A percentile compares a stretch with the other conserved stretches of the same genome.
Evolutionary conservation across 2,329 filamentous ascomycete species (phyloP).

Genomic region (Aspergillus ruber): DNA sequence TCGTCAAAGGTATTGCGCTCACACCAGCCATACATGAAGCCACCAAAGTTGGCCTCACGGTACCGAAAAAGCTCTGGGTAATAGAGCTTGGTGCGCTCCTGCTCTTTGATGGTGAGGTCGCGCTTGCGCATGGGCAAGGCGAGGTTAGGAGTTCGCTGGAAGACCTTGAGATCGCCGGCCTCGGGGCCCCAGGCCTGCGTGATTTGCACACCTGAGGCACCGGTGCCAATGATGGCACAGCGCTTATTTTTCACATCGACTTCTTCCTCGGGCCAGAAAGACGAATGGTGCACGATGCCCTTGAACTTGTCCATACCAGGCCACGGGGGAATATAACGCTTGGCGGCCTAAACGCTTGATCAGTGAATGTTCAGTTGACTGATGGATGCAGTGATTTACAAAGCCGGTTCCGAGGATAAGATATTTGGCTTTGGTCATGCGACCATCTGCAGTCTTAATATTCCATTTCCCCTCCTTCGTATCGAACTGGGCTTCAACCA

Average conservation of each 20-base stretch:
- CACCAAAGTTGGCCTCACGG: conserved; percentile 50
- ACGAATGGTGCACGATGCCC: conserved; percentile 50
- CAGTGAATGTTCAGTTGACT: no score
- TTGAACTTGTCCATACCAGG: conserved; percentile 39
- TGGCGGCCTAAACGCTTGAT: conserved; percentile 20
- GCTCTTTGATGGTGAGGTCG: conserved; percentile 45
- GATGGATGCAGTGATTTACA: conserved; percentile 2
- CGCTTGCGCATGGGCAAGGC: conserved; percentile 56
- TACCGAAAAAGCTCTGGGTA: conserved; percentile 49
- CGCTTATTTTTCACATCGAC: conserved; percentile 44
- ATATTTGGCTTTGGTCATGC: conserved; percentile 35
- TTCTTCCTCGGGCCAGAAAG: conserved; percentile 47
- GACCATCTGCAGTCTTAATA: conserved; percentile 38
- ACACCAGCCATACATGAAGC: conserved; percentile 53
- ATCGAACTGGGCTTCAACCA: conserved; percentile 39
- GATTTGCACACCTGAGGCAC: conserved; percentile 51
- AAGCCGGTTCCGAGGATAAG: conserved; percentile 45
- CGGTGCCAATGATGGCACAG: conserved; percentile 51
- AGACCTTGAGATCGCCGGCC: conserved; percentile 51
- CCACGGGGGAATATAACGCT: conserved; percentile 38
- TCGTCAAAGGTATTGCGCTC: conserved; percentile 54
- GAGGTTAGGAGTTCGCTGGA: conserved; percentile 62
- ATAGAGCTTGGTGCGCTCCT: conserved; percentile 40
- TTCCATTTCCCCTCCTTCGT: conserved; percentile 35
- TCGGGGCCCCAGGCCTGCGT: conserved; percentile 53